Percentiles rank a stretch among this genome's conserved stretches.
These are phyloP conservation scores for Botrytis galanthina DNA, from an alignment of 2,329 filamentous ascomycete species.

Conservation along the genomic window DNA sequence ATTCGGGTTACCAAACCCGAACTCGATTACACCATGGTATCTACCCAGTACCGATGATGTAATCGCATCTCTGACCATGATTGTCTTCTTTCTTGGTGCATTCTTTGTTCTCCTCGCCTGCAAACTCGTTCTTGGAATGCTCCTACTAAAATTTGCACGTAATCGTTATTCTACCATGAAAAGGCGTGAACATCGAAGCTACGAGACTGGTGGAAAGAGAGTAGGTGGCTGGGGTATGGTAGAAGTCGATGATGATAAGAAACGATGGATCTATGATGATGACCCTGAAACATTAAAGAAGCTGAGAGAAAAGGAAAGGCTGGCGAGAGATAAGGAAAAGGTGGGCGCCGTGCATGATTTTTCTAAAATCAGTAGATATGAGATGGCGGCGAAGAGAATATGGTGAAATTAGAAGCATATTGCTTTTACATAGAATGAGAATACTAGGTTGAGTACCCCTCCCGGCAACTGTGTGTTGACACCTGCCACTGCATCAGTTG, in stretches of 20 bases:
- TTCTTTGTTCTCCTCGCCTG: slow-evolving; percentile 82
- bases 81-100: slow-evolving; percentile 77
- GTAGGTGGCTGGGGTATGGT: slow-evolving; percentile 81
- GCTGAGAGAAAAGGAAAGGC: slow-evolving; percentile 61
- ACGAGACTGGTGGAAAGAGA: slow-evolving; percentile 70
- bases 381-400: slow-evolving; percentile 95
- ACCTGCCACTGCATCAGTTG: background rate
- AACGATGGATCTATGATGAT: slow-evolving; percentile 82
- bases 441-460: background rate
- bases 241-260: slow-evolving; percentile 84
- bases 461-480: background rate
- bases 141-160: slow-evolving; percentile 74
- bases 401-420: slow-evolving; percentile 57
- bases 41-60: slow-evolving; percentile 58
- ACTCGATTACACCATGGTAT: slow-evolving; percentile 38
- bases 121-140: slow-evolving; percentile 87
- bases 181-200: slow-evolving; percentile 58
- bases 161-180: slow-evolving; percentile 78
- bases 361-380: slow-evolving; percentile 74
- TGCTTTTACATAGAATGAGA: background rate
- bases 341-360: slow-evolving; percentile 55
- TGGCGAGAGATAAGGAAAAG: slow-evolving; percentile 53
- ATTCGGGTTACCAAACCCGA: slow-evolving; percentile 49
- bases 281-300: slow-evolving; percentile 68
- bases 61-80: slow-evolving; percentile 76